phyloP scores from a whole-genome alignment of 768 basidiomycete species.

The Sistotremastrum suecicum region DNA sequence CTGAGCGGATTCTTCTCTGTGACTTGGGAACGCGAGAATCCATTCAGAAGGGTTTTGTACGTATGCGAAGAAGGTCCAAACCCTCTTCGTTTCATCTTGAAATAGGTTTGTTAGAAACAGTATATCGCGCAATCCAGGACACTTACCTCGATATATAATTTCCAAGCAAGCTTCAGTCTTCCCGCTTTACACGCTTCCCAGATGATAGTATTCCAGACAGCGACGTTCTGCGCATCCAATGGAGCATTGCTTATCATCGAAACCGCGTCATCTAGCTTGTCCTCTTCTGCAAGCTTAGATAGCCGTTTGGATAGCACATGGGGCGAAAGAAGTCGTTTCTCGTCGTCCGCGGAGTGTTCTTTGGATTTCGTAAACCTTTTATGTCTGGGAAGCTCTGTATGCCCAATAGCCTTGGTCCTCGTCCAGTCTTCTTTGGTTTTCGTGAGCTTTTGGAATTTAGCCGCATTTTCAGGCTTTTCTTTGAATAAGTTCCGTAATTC shows the following conservation, averaged over 20 bases:
- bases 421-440: not conserved
- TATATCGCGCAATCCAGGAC: conserved; percentile 5
- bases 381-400: no score
- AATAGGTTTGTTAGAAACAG: not conserved
- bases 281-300: conserved; percentile 38
- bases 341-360: no score
- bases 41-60: conserved; percentile 55
- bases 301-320: conserved; percentile 46
- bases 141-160: conserved; percentile 57
- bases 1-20: no score
- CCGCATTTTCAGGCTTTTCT: not conserved
- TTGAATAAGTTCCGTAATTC: no score
- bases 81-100: conserved; percentile 75
- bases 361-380: no score
- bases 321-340: conserved; percentile 35
- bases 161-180: conserved; percentile 44
- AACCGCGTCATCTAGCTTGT: conserved; percentile 48
- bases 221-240: conserved; percentile 56
- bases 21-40: conserved; percentile 43
- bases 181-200: conserved; percentile 43
- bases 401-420: no score
- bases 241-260: conserved; percentile 55
- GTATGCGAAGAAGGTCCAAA: conserved; percentile 56
- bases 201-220: conserved; percentile 72
- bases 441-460: not conserved